A percentile compares a stretch with the other conserved stretches of the same genome.
phyloP scores from a whole-genome alignment of 2,329 filamentous ascomycete genomes.

The Neonectria hederae region DNA sequence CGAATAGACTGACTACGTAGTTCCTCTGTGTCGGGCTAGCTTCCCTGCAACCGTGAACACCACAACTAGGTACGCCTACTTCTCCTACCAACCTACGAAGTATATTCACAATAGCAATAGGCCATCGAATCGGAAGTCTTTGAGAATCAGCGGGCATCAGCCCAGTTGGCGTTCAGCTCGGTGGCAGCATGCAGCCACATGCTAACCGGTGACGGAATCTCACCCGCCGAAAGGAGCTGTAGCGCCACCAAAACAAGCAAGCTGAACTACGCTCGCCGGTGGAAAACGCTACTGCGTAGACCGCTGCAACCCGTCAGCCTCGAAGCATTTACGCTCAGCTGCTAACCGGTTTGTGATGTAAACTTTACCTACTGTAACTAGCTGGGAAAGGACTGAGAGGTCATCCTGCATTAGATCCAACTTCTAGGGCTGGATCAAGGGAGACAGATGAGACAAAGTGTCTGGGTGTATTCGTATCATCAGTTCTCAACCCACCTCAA shows the following conservation, averaged over 20 bases:
- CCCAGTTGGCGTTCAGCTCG: neutral
- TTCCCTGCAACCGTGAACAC: neutral
- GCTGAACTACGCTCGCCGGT: conserved; percentile 1
- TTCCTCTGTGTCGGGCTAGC: neutral
- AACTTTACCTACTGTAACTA: conserved; percentile 1
- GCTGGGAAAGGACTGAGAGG: neutral
- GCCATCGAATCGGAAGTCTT: neutral
- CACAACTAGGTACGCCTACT: neutral
- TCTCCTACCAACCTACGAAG: too few relatives aligned
- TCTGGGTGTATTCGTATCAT: conserved; percentile 8
- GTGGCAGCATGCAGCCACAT: neutral
- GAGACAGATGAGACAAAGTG: conserved; percentile 5
- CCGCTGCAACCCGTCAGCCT: conserved; percentile 25
- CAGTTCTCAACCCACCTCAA: conserved; percentile 1
- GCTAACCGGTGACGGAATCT: neutral
- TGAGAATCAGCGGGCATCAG: neutral
- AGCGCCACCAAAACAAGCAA: conserved; percentile 9
- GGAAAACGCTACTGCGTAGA: neutral
- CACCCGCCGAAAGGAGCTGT: conserved; percentile 5
- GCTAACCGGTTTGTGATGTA: conserved; percentile 7
- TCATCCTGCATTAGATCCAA: conserved; percentile 14
- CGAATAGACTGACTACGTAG: neutral
- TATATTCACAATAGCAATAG: neutral
- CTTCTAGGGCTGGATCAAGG: neutral
- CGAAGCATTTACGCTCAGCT: conserved; percentile 12